Evolutionary conservation across 2,329 filamentous ascomycete species (phyloP).

Genomic region (Nigrospora oryzae): DNA sequence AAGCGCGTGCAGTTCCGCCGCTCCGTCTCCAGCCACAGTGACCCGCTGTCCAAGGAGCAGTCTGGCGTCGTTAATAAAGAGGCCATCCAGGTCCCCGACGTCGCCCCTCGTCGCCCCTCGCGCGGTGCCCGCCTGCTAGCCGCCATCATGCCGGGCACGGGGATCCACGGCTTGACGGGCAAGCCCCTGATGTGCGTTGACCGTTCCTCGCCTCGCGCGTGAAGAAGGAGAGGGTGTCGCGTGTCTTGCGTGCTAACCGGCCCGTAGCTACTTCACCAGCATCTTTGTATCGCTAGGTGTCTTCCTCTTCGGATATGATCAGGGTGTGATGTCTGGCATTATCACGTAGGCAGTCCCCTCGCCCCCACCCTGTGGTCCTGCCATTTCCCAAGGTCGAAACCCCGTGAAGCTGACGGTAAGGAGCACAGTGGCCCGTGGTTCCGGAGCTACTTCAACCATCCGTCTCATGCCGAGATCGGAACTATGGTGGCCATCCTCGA

Average conservation of each 20-base stretch:
- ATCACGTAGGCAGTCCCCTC: slow-evolving; percentile 43
- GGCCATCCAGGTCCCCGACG: slow-evolving; percentile 73
- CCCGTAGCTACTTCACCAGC: slow-evolving; percentile 79
- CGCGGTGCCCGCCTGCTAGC: slow-evolving; percentile 65
- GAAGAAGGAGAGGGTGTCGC: background rate
- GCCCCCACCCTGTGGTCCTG: background rate
- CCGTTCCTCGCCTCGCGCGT: no score
- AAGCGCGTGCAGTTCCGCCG: slow-evolving; percentile 65
- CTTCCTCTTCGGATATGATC: slow-evolving; percentile 84
- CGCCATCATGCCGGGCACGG: slow-evolving; percentile 76
- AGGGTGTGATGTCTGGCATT: slow-evolving; percentile 77
- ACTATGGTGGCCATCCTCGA: slow-evolving; percentile 98
- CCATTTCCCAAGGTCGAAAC: background rate
- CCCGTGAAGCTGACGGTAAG: no score
- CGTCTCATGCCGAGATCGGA: slow-evolving; percentile 77
- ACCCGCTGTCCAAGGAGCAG: slow-evolving; percentile 23
- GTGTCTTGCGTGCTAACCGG: slow-evolving; percentile 7
- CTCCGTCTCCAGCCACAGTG: slow-evolving; percentile 30
- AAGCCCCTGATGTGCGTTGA: slow-evolving; percentile 74
- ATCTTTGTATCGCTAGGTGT: slow-evolving; percentile 82
- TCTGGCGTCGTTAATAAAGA: slow-evolving; percentile 53
- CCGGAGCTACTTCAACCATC: slow-evolving; percentile 85
- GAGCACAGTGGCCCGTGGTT: slow-evolving; percentile 69
- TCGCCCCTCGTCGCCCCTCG: slow-evolving; percentile 53
- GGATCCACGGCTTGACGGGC: slow-evolving; percentile 85